phyloP scores from a whole-genome alignment of 2,329 filamentous ascomycete genomes.

The Penicillium thymicola region DNA sequence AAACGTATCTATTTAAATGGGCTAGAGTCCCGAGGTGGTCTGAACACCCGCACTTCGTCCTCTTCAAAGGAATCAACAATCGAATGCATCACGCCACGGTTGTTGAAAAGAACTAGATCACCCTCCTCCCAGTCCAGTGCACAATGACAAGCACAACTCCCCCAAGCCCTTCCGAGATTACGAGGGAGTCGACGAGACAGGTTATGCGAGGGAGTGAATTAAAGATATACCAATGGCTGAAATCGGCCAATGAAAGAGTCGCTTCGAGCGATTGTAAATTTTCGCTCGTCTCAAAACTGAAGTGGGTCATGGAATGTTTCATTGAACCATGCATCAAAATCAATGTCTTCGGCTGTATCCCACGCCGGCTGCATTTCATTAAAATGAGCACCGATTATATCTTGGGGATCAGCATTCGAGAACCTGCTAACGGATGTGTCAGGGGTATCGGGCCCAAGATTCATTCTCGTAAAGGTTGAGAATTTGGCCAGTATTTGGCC shows the following conservation, averaged over 20 bases:
- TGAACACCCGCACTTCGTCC: too few relatives aligned
- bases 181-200: slow-evolving; percentile 6
- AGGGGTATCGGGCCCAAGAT: slow-evolving; percentile 9
- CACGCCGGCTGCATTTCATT: slow-evolving; percentile 20
- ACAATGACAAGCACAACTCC: slow-evolving; percentile 12
- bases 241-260: not conserved
- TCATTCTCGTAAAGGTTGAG: slow-evolving; percentile 20
- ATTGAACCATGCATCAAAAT: slow-evolving; percentile 28
- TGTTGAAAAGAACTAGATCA: too few relatives aligned
- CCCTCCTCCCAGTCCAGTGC: not conserved
- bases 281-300: not conserved
- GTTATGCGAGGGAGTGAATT: slow-evolving; percentile 1
- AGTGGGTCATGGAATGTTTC: slow-evolving; percentile 20
- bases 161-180: slow-evolving; percentile 6
- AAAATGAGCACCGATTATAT: slow-evolving; percentile 11
- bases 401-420: slow-evolving; percentile 10
- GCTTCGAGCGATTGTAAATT: too few relatives aligned
- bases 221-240: not conserved
- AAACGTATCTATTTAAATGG: too few relatives aligned
- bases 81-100: too few relatives aligned
- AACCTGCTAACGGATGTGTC: slow-evolving; percentile 16
- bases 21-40: too few relatives aligned
- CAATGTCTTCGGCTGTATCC: slow-evolving; percentile 21
- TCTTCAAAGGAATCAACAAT: too few relatives aligned
- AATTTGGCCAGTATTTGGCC: slow-evolving; percentile 22